phyloP scores from a whole-genome alignment of 164 flowering plant species.

The Chimonanthus praecox region DNA sequence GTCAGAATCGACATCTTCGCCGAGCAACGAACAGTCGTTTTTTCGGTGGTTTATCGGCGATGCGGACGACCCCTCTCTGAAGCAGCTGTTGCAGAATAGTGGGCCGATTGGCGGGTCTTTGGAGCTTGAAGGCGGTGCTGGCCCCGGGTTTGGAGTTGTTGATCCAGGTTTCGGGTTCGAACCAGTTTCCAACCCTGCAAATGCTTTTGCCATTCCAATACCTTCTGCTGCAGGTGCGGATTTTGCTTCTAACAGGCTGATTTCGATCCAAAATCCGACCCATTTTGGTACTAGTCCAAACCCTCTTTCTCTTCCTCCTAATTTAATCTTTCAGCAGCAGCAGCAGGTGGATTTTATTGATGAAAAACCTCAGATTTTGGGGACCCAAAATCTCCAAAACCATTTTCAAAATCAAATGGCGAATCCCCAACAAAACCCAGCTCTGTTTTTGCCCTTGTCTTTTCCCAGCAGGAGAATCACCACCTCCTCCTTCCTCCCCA shows the following conservation, averaged over 20 bases:
- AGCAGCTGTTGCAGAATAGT: constrained; percentile 41
- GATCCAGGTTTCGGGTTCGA: constrained; percentile 46
- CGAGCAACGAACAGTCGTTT: constrained; percentile 61
- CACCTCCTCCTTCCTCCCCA: constrained; percentile 40
- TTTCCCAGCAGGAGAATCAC: constrained; percentile 36
- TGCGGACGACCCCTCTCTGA: constrained; percentile 51
- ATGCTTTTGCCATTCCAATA: constrained; percentile 5
- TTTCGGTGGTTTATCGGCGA: constrained; percentile 62
- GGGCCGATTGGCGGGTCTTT: constrained; percentile 12
- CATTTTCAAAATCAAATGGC: constrained; percentile 42
- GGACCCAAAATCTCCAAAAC: constrained; percentile 17
- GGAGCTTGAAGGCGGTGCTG: constrained; percentile 29
- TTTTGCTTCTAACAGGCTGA: not conserved
- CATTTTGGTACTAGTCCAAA: constrained; percentile 9
- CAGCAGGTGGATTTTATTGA: constrained; percentile 30
- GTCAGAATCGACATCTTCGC: constrained; percentile 40
- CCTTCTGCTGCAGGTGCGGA: not conserved
- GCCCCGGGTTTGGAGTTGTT: constrained; percentile 39
- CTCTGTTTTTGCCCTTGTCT: constrained; percentile 44
- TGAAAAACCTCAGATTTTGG: constrained; percentile 54
- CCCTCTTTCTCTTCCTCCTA: constrained; percentile 23
- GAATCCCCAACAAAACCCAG: constrained; percentile 38
- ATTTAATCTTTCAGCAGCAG: constrained; percentile 24
- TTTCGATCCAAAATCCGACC: constrained; percentile 12
- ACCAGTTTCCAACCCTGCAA: constrained; percentile 11